Evolutionary conservation across 2,329 filamentous ascomycete species (phyloP), one percentile per base, ranked within the genome.

Genomic region (Fonsecaea nubica): DNA sequence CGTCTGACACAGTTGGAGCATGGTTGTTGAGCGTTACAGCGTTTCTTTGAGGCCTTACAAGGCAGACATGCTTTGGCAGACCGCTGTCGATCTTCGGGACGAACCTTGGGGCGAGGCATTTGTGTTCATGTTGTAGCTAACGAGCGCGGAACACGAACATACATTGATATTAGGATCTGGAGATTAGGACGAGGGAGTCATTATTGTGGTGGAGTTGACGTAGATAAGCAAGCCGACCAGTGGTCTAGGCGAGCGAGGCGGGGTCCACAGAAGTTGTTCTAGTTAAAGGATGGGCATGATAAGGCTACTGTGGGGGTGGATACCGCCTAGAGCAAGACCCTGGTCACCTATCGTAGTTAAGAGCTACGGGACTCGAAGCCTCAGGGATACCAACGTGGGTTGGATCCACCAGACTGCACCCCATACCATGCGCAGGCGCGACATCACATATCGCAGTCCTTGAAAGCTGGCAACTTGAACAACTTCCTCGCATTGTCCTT

Each of bases 71-170:
- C 84, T 64, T 83, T 80, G 25, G 78, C 79, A 15, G 82, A 81
- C 48, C 84, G 79, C 64, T 81, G 80, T 4, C 84, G 80, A 66
- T 84, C 80, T 56, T 80, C 79, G 1, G 82, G 81, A 18, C 77
- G 78, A 25, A 86, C 82, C 69, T 81, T 84, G 12, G 83, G 83
- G 25, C 84, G 83, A 65, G 83, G 83, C 84, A 86, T 86, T 36
- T 35, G 50, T 38, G 52, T 33, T 58, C 56, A 52, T 42, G 9
- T 33, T 48, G 9, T n/a, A 13, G n/a, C 32, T 40, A 45, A 9
- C 8, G 25, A 25, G 13, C 21, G 30, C 32, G 4, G 30, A 18
- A 40, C 6, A 30, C 25, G 32, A 45, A 18, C n/a, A 45, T 25
- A 18, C n/a, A 45, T 25, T 15, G 42, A 7, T 35, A 33, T 18